Conservation (phyloP, 2,329 filamentous ascomycete species). For the Fusarium incarnatum region DNA sequence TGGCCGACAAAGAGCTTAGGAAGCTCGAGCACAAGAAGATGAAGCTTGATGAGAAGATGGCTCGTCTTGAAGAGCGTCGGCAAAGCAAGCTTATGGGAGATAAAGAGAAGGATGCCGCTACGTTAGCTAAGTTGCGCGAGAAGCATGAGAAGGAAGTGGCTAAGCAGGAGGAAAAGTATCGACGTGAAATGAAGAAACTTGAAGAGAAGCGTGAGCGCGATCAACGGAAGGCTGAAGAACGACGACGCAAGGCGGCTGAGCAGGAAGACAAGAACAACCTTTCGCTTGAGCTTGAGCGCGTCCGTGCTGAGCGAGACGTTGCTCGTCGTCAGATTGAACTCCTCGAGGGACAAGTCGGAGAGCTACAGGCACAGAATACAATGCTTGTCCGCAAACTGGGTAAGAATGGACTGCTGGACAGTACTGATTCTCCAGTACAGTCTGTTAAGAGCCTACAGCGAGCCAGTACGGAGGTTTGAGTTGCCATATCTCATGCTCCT, state of each 20-base stretch:
- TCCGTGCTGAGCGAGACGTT: constrained; percentile 63
- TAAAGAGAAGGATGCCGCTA: constrained; percentile 61
- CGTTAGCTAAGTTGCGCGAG: constrained; percentile 68
- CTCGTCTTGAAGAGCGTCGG: constrained; percentile 64
- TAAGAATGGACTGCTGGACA: constrained; percentile 55
- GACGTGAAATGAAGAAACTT: constrained; percentile 71
- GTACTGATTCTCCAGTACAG: constrained; percentile 54
- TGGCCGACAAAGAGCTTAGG: constrained; percentile 70
- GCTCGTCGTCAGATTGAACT: constrained; percentile 65
- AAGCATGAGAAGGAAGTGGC: constrained; percentile 72
- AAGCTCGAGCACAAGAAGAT: constrained; percentile 71
- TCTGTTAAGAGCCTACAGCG: constrained; percentile 38
- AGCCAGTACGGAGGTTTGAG: constrained; percentile 18
- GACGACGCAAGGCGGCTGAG: constrained; percentile 63
- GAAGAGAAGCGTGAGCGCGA: constrained; percentile 73
- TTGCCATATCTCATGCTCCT: background rate
- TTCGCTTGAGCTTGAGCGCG: constrained; percentile 64
- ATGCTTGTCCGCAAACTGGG: constrained; percentile 66
- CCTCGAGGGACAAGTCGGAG: constrained; percentile 65
- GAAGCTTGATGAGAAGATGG: constrained; percentile 72
- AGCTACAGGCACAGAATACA: constrained; percentile 71
- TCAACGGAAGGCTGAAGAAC: constrained; percentile 67
- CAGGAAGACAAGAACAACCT: constrained; percentile 64
- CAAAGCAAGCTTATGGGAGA: constrained; percentile 60
- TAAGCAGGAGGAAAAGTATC: constrained; percentile 75